phyloP scores from a whole-genome alignment of 2,329 filamentous ascomycete genomes.

The Cucurbitaria berberidis region DNA sequence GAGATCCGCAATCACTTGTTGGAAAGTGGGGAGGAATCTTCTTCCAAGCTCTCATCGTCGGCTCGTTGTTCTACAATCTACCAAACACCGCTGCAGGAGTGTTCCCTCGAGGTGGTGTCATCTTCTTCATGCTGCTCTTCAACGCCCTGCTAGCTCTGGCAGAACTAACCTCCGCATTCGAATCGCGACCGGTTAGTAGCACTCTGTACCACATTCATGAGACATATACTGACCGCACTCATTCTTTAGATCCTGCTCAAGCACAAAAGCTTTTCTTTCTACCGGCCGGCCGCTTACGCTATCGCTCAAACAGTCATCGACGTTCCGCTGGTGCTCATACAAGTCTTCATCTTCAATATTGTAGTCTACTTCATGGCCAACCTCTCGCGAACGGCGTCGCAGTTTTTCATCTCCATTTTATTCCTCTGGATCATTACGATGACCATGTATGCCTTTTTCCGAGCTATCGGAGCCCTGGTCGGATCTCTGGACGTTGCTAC shows the following conservation, averaged over 20 bases:
- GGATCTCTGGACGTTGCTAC: conserved; percentile 48
- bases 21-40: conserved; percentile 52
- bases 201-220: not conserved
- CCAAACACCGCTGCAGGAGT: conserved; percentile 60
- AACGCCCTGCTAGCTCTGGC: conserved; percentile 67
- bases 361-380: conserved; percentile 69
- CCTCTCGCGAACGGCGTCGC: conserved; percentile 61
- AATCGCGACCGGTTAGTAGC: conserved; percentile 57
- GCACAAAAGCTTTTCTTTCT: conserved; percentile 74
- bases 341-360: conserved; percentile 64
- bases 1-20: conserved; percentile 58
- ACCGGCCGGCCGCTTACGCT: conserved; percentile 66
- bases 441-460: conserved; percentile 53
- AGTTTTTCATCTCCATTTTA: conserved; percentile 67
- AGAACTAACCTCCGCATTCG: conserved; percentile 67
- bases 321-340: conserved; percentile 63
- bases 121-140: conserved; percentile 69
- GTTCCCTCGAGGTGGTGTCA: conserved; percentile 65
- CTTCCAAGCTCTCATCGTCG: conserved; percentile 50
- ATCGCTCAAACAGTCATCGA: conserved; percentile 65
- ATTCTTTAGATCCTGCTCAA: conserved; percentile 65
- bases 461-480: conserved; percentile 46
- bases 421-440: conserved; percentile 65
- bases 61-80: conserved; percentile 60
- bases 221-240: not conserved